Percentiles rank a stretch among this genome's conserved stretches.
Evolutionary conservation across 202 grass and related monocot genomes (phyloP).

Genomic region (Eragrostis tef): DNA sequence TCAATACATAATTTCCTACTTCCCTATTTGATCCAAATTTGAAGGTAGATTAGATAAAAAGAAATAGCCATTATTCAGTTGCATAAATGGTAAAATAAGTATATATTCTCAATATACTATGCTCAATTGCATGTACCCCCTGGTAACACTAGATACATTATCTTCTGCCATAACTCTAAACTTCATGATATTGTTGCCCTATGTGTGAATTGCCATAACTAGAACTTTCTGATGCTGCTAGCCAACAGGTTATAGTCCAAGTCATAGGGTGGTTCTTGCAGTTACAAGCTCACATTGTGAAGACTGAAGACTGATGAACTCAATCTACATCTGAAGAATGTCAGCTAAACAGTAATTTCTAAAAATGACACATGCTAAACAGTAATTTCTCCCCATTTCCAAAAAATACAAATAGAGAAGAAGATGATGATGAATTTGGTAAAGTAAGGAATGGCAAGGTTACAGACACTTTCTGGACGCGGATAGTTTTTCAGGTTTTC

Average conservation of each 20-base stretch:
- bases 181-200: slow-evolving; percentile 17
- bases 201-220: not conserved
- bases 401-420: not conserved
- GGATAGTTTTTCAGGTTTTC: not conserved
- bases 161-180: slow-evolving; percentile 18
- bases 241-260: slow-evolving; percentile 16
- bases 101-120: slow-evolving; percentile 22
- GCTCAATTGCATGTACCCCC: not conserved
- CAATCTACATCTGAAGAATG: not conserved
- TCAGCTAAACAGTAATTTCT: not conserved
- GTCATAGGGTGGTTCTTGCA: slow-evolving; percentile 17
- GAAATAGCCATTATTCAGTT: slow-evolving; percentile 33
- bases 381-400: not conserved
- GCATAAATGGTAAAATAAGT: slow-evolving; percentile 37
- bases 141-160: too few species aligned
- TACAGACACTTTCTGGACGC: not conserved
- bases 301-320: not conserved
- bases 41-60: not conserved
- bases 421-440: not conserved
- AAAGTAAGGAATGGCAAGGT: not conserved
- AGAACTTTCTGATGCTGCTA: slow-evolving; percentile 28
- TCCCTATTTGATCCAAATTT: not conserved
- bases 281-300: slow-evolving; percentile 15
- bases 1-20: not conserved
- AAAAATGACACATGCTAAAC: not conserved